Percentiles rank a stretch among this genome's conserved stretches.
phyloP scores from a whole-genome alignment of 768 basidiomycete genomes.

The Clitopilus hobsonii region DNA sequence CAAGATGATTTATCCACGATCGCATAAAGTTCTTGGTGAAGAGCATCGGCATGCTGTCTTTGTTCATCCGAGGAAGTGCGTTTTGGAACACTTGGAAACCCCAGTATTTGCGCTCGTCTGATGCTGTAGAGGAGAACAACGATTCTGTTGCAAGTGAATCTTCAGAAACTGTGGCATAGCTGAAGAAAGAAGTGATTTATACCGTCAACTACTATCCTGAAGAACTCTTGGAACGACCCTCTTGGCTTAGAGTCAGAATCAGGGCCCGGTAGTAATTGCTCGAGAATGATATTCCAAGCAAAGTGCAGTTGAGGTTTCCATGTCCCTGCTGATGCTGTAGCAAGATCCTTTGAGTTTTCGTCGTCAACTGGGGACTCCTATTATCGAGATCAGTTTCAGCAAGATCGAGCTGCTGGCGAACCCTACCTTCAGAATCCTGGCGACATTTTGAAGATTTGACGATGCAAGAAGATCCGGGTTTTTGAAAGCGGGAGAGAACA shows the following conservation, averaged over 20 bases:
- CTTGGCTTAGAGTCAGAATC: slow-evolving; percentile 32
- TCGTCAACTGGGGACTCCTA: slow-evolving; percentile 30
- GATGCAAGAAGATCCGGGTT: slow-evolving; percentile 61
- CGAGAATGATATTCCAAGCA: slow-evolving; percentile 83
- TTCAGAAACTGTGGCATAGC: slow-evolving; percentile 1
- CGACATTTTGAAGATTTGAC: slow-evolving; percentile 69
- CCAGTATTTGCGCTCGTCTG: slow-evolving; percentile 88
- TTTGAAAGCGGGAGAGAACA: slow-evolving; percentile 75
- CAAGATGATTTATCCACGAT: slow-evolving; percentile 94
- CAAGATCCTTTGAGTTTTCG: slow-evolving; percentile 40
- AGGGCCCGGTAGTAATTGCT: slow-evolving; percentile 58
- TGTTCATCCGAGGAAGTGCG: slow-evolving; percentile 62
- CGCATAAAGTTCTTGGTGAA: slow-evolving; percentile 96
- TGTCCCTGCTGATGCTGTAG: slow-evolving; percentile 46
- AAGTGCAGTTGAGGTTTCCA: slow-evolving; percentile 94
- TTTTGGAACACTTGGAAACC: slow-evolving; percentile 91
- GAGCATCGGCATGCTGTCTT: slow-evolving; percentile 72
- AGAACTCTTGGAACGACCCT: slow-evolving; percentile 87
- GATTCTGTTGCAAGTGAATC: slow-evolving; percentile 49
- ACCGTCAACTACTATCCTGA: slow-evolving; percentile 89
- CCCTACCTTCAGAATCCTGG: slow-evolving; percentile 76
- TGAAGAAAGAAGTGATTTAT: slow-evolving; percentile 15
- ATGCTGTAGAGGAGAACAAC: slow-evolving; percentile 79
- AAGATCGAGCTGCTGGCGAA: background rate
- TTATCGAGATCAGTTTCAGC: background rate